Evolutionary conservation across 441 rosid genomes (phyloP), one percentile per base, ranked within the genome.

Genomic region (Flueggea neowawraea): DNA sequence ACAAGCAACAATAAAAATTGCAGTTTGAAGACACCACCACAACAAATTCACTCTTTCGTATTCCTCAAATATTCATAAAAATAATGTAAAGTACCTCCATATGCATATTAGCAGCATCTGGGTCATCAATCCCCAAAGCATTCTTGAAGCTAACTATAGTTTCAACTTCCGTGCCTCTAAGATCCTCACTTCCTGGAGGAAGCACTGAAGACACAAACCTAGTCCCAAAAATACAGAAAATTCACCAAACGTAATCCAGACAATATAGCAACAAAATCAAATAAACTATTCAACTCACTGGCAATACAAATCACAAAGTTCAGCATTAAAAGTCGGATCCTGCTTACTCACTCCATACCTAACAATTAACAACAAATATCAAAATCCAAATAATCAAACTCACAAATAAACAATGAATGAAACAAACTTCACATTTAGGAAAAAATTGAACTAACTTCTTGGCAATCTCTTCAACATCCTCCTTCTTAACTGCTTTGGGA

Each of bases 31-130:
- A 22, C 28, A 22, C 28, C 28, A 60, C 65, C 28, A 67, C 58
- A 54, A 63, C 3, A 47, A 43, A 43, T 43, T 11, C 45, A 43
- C 1, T 22, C 8, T 43, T 11, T 6, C 45, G 3, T 11, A 6
- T 4, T 6, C 3, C 45, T 11, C 45, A 43, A 11, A 43, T 43
- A 6, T 43, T 6, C 8, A 11, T 6, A 43, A 57, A 43, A 10
- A 12, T 49, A 58, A 55, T 39, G 50, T 57, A 73, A 65, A 47
- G 68, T 73, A 92, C 98, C 99, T 95, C 99, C 84, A 92, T 77
- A 73, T 95, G 99, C 96, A 90, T 88, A 16, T 81, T 71, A 36
- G 99, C 97, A 57, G 99, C 98, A 76, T 95, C 99, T 31, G 97
- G 96, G 53, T 95, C 97, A 67, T 95, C 98, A 69, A 91, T 90